Base-by-base conservation (phyloP, 169 alveolate species). In the Cryptosporidium tyzzeri region DNA sequence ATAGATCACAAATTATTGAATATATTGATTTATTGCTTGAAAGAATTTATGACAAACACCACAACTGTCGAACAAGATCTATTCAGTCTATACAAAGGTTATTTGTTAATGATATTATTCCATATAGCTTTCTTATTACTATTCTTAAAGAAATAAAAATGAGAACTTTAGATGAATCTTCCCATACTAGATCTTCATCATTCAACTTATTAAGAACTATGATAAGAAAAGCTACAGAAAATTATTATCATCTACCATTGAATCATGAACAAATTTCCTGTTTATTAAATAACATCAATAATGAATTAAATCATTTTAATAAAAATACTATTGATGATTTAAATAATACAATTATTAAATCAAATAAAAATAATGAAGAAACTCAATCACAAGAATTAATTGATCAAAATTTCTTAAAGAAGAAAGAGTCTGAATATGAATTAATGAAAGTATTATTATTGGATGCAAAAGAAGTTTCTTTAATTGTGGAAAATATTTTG, bases 391-490 rank as follows among this genome's bases (percentile, higher is more conserved):
- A 37, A 21, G 33, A 39, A 6, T 29, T 69, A 45, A 44, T 69
- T 26, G 26, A 41, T 16, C 37, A 37, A 58, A 55, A 26, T 55
- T 10, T 55, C 23, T 16, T 12, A n/a, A 65, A 65, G 10, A 65
- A 65, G 12, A 65, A 65, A 37, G 71, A 65, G 21, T 33, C 67
- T 2, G 80, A 80, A 65, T 65, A 44, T 29, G 89, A 80, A 44
- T 44, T 80, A 65, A 80, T 65, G 75, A 80, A 62, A 39, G 35
- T 62, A 41, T 67, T 80, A 29, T 65, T 80, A 41, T 14, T 53
- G 5, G 89, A 80, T 62, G 89, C 89, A 62, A 80, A 59, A 18
- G 75, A 80, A 37, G 75, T 80, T 50, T 80, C 89, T n/a, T 26
- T 80, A 29, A 44, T 80, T 16, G 44, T 80, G 35, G 89, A 80